Evolutionary conservation across 108 stramenopile species (phyloP).

Genomic region (Fistulifera solaris): DNA sequence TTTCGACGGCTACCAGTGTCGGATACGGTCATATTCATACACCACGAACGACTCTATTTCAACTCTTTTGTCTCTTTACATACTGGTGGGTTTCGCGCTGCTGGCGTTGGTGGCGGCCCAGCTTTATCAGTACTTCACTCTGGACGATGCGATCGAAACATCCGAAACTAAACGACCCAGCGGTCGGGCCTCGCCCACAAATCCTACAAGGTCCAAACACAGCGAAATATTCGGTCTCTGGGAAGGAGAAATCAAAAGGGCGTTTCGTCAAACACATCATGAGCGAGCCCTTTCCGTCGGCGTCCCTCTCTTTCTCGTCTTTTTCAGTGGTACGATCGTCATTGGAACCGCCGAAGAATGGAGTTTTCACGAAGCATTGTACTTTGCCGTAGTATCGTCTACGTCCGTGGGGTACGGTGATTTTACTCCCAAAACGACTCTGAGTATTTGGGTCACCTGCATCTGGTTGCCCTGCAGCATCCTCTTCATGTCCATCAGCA

Average conservation of each 20-base stretch:
- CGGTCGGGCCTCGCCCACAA: no score
- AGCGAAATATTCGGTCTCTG: no score
- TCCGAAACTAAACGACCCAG: no score
- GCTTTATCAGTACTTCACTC: conserved; percentile 7
- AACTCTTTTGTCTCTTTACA: conserved; percentile 5
- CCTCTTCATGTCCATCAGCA: neutral
- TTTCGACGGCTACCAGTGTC: conserved; percentile 10
- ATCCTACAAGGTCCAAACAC: no score
- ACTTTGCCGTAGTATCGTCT: conserved; percentile 57
- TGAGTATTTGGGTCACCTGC: conserved; percentile 26
- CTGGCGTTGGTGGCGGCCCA: conserved; percentile 12
- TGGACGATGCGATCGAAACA: no score
- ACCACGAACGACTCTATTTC: conserved; percentile 4
- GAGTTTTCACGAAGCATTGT: conserved; percentile 40
- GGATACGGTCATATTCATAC: conserved; percentile 13
- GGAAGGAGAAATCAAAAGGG: no score
- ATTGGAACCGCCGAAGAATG: conserved; percentile 11
- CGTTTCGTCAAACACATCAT: no score
- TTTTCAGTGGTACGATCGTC: no score
- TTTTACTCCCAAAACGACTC: conserved; percentile 23
- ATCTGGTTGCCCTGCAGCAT: conserved; percentile 18
- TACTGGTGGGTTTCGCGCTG: conserved; percentile 11
- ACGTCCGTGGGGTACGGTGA: conserved; percentile 69
- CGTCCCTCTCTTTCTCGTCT: no score
- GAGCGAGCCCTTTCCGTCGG: no score